These are phyloP conservation scores for Chaetomium tenue DNA, from an alignment of 495 filamentous ascomycete species.

Conservation along the genomic window DNA sequence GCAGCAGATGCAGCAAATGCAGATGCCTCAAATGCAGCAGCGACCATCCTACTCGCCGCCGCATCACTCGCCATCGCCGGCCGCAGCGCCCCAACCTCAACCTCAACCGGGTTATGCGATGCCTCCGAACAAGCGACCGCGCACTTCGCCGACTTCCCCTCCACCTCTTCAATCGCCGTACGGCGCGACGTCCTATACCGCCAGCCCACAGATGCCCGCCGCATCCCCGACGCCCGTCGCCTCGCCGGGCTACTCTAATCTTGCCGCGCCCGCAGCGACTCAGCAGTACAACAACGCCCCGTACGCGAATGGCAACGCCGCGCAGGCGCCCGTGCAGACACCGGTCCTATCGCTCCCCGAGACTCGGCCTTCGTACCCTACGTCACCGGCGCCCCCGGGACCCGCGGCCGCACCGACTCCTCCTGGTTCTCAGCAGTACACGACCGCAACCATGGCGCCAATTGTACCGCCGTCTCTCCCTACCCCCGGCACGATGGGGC, in stretches of 20 bases:
- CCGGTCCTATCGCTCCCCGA: constrained; percentile 29
- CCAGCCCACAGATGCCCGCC: constrained; percentile 21
- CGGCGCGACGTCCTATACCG: constrained; percentile 21
- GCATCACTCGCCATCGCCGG: constrained; percentile 42
- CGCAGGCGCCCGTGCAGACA: constrained; percentile 20
- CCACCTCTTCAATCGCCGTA: constrained; percentile 35
- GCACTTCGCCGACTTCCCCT: constrained; percentile 60
- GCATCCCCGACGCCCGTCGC: constrained; percentile 16
- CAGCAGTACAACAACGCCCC: constrained; percentile 20
- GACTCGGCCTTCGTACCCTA: constrained; percentile 32
- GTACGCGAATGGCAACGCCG: constrained; percentile 28
- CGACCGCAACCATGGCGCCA: constrained; percentile 42
- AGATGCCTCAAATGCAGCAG: constrained; percentile 24
- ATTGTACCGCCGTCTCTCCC: constrained; percentile 30
- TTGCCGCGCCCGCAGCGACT: constrained; percentile 6
- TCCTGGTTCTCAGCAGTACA: constrained; percentile 34
- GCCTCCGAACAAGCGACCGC: constrained; percentile 65
- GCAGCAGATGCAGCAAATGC: constrained; percentile 38
- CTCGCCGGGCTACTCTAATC: constrained; percentile 27
- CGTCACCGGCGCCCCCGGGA: constrained; percentile 24
- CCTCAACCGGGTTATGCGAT: constrained; percentile 34
- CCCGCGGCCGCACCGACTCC: constrained; percentile 23
- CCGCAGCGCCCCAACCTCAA: constrained; percentile 26
- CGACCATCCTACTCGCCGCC: constrained; percentile 36
- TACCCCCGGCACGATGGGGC: constrained; percentile 64